phyloP scores from a whole-genome alignment of 345 rosid species.

The Salix purpurea region DNA sequence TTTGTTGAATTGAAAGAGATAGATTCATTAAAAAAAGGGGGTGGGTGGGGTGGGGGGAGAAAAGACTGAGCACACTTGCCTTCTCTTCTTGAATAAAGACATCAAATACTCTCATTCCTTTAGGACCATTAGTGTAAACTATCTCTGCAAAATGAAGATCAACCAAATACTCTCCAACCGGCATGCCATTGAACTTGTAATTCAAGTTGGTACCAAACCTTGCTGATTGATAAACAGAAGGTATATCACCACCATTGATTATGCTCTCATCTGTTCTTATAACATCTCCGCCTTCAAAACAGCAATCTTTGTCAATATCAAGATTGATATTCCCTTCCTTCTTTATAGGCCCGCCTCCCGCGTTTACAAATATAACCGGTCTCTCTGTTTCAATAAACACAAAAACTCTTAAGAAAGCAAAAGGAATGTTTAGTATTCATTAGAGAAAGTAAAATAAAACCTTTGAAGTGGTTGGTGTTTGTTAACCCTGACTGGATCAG shows the following conservation, averaged over 20 bases:
- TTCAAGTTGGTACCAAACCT: conserved; percentile 11
- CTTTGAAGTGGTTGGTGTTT: neutral
- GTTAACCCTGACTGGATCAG: conserved; percentile 2
- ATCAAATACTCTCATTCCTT: conserved; percentile 21
- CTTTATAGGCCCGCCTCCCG: conserved; percentile 10
- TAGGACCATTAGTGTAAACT: conserved; percentile 20
- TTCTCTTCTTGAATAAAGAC: conserved; percentile 20
- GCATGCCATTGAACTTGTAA: conserved; percentile 6
- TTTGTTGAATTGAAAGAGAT: neutral
- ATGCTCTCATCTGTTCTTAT: conserved; percentile 13
- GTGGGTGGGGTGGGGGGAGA: too few relatives aligned
- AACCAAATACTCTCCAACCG: conserved; percentile 12
- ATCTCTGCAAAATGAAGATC: conserved; percentile 27
- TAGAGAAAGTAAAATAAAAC: neutral
- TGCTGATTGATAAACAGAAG: conserved; percentile 17
- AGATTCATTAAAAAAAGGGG: neutral
- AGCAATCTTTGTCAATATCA: conserved; percentile 5
- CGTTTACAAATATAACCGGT: conserved; percentile 4
- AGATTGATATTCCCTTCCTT: neutral
- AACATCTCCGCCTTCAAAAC: conserved; percentile 20
- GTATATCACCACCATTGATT: conserved; percentile 5
- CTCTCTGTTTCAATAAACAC: conserved; percentile 6
- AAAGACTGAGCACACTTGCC: conserved; percentile 2
- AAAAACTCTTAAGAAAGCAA: neutral
- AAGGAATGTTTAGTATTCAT: neutral